Conservation (phyloP, 2,329 filamentous ascomycete genomes). For the Orbilia oligospora region DNA sequence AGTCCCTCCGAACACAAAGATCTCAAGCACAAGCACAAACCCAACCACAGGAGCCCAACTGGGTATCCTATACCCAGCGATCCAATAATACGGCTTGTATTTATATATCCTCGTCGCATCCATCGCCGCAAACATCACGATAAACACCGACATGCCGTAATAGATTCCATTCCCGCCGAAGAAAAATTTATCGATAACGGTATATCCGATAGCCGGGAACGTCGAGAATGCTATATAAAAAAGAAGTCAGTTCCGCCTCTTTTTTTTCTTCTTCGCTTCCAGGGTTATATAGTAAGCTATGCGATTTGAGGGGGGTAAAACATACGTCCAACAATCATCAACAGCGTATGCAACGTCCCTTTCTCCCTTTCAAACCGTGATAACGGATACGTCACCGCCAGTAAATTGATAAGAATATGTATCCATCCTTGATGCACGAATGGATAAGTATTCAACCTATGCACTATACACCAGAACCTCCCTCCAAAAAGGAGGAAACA, state of each 20-base stretch:
- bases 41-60: conserved; percentile 86
- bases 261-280: not conserved
- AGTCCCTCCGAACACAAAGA: conserved; percentile 82
- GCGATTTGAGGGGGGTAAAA: not conserved
- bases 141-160: conserved; percentile 72
- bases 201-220: conserved; percentile 85
- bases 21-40: conserved; percentile 80
- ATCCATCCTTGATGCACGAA: conserved; percentile 86
- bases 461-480: conserved; percentile 73
- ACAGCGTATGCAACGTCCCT: conserved; percentile 88
- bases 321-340: conserved; percentile 92
- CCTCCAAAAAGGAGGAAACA: not conserved
- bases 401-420: conserved; percentile 82
- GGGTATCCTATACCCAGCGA: conserved; percentile 80
- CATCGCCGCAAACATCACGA: conserved; percentile 86
- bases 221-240: conserved; percentile 77
- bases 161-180: conserved; percentile 76
- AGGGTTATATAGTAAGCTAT: not conserved
- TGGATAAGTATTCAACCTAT: conserved; percentile 92
- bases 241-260: conserved; percentile 65
- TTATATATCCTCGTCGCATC: conserved; percentile 90
- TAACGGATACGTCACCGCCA: conserved; percentile 87
- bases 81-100: conserved; percentile 76
- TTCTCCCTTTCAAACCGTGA: conserved; percentile 94
- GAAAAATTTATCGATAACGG: conserved; percentile 81